Evolutionary conservation across 1,284 basidiomycete species (phyloP), one percentile per base, ranked within the genome.

Genomic region (Ceratorhiza oryzae-sativae): DNA sequence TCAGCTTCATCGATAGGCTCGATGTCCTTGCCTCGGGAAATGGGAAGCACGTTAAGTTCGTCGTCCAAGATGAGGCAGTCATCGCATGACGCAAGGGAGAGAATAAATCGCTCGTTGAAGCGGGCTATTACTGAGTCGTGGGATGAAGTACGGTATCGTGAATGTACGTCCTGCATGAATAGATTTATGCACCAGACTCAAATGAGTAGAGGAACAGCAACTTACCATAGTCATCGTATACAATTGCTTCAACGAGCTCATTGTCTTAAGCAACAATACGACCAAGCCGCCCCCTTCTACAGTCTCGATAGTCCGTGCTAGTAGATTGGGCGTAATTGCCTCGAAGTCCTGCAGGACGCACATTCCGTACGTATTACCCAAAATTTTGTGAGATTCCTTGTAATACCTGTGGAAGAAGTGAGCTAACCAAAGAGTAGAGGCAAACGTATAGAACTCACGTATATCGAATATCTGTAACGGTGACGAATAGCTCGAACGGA

Each of bases 311-410:
- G 97, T 99, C 62, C 97, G 86, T 4, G 97, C 97, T 34, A 99
- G 89, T 72, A 98, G 83, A 82, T 99, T 99, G 34, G 97, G 97
- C 0, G 97, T 99, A 75, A 99, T 89, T 2, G 97, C 97, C 80
- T 99, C 97, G 77, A 99, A 99, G 79, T 99, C 97, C 82, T 99
- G 97, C 71, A 99, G 83, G 8, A 99, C 88, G 75, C 95, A 90
- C 95, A 99, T 99, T 55, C 97, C 97, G 81, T 93, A 98, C 0
- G 97, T 99, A 79, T 98, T 94, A 77, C 97, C 97, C 36, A 99
- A 89, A 75, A 97, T 94, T 81, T 97, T 97, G 72, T 96, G 89
- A 0, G 94, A 95, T 78, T 98, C 95, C 80, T 97, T 97, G 84
- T 97, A 93, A 82, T 92, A 91, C 56, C 87, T 88, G 74, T 3